Percentiles rank a stretch among this genome's conserved stretches.
Evolutionary conservation across 768 basidiomycete genomes (phyloP).

Genomic region (Chalciporus sphaerocephalus): DNA sequence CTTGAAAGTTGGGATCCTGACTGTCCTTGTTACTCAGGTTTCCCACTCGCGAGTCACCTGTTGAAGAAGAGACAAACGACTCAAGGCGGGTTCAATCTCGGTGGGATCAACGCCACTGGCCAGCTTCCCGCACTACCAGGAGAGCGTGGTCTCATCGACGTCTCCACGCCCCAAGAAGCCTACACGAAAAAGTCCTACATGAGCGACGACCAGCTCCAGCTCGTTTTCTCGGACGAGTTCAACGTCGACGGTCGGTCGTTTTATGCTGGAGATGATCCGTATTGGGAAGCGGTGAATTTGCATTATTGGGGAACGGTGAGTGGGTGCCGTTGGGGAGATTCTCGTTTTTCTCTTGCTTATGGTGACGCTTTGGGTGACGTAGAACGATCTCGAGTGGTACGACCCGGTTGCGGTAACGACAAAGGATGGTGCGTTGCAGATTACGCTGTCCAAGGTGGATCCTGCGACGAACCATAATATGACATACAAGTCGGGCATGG

Average conservation of each 20-base stretch:
- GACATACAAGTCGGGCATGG: constrained; percentile 42
- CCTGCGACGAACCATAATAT: constrained; percentile 43
- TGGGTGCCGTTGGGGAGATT: background rate
- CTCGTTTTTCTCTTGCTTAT: constrained; percentile 2
- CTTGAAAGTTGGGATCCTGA: background rate
- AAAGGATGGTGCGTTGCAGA: constrained; percentile 43
- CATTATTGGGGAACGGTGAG: constrained; percentile 66
- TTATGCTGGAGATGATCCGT: constrained; percentile 66
- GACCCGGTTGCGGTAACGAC: constrained; percentile 53
- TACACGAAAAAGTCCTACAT: constrained; percentile 40
- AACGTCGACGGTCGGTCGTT: constrained; percentile 67
- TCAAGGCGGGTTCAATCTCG: constrained; percentile 63
- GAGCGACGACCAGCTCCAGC: constrained; percentile 35
- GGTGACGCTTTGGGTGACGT: background rate
- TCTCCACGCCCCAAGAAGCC: constrained; percentile 46
- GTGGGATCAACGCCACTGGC: constrained; percentile 70
- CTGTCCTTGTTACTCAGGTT: constrained; percentile 30
- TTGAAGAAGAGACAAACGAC: constrained; percentile 36
- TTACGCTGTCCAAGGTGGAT: constrained; percentile 45
- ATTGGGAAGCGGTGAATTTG: constrained; percentile 50
- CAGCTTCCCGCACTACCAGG: constrained; percentile 49
- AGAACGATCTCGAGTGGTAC: constrained; percentile 54
- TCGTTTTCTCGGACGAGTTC: constrained; percentile 84
- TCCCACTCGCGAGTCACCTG: constrained; percentile 48
- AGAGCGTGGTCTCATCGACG: constrained; percentile 49